Evolutionary conservation across 768 basidiomycete species (phyloP).

Genomic region (Boletus reticulatus): DNA sequence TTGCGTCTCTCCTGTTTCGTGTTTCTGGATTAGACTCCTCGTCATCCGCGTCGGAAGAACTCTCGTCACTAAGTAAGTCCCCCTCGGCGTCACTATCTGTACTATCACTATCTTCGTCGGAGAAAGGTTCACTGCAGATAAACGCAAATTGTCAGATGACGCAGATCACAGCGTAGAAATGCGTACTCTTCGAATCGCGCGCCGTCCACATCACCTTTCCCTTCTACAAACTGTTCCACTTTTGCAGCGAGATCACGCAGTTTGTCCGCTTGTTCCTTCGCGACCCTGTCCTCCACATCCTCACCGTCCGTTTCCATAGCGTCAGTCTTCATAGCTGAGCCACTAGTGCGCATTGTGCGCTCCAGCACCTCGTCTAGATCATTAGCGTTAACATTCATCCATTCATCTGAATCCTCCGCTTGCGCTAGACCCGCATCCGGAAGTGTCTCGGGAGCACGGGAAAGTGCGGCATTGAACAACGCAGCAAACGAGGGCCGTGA

Average conservation of each 20-base stretch:
- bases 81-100: slow-evolving; percentile 14
- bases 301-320: slow-evolving; percentile 50
- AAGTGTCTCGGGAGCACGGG: slow-evolving; percentile 34
- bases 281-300: slow-evolving; percentile 41
- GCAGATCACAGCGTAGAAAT: background rate
- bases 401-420: slow-evolving; percentile 75
- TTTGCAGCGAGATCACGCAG: slow-evolving; percentile 78
- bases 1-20: slow-evolving; percentile 27
- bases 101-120: slow-evolving; percentile 61
- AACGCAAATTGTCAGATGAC: background rate
- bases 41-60: slow-evolving; percentile 44
- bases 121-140: slow-evolving; percentile 55
- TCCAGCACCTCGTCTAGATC: slow-evolving; percentile 76
- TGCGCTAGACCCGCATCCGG: slow-evolving; percentile 14
- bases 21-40: slow-evolving; percentile 36
- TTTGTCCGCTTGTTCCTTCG: slow-evolving; percentile 64
- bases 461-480: slow-evolving; percentile 64
- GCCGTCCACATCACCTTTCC: slow-evolving; percentile 85
- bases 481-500: slow-evolving; percentile 75
- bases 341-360: slow-evolving; percentile 29
- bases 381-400: slow-evolving; percentile 79
- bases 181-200: slow-evolving; percentile 89
- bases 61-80: slow-evolving; percentile 44
- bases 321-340: slow-evolving; percentile 20
- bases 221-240: slow-evolving; percentile 89